Percentiles rank a stretch among this genome's conserved stretches.
Conservation (phyloP, 192 early-diverging fungal genomes). For the Rhizophagus sp. region DNA sequence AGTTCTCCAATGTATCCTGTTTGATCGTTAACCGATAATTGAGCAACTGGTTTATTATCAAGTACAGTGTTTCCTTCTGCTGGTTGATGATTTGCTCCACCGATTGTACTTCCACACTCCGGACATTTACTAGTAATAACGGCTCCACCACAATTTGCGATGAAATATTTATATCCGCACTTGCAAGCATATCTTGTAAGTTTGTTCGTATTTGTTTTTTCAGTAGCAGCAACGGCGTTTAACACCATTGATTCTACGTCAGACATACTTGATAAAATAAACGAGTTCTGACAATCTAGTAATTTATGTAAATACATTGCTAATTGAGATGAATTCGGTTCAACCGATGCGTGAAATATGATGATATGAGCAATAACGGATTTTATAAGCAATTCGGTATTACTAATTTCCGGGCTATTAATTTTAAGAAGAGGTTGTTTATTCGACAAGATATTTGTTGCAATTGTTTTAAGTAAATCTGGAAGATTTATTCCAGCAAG, state of each 20-base stretch:
- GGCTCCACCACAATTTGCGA: constrained; percentile 24
- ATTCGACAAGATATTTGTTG: constrained; percentile 1
- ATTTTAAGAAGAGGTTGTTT: constrained; percentile 11
- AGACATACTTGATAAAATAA: constrained; percentile 14
- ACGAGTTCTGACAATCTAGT: neutral
- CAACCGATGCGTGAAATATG: constrained; percentile 17
- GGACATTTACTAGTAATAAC: neutral
- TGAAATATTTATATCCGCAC: constrained; percentile 28
- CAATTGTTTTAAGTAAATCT: neutral
- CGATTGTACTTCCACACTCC: constrained; percentile 2
- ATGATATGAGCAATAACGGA: constrained; percentile 26
- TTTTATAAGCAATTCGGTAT: constrained; percentile 24
- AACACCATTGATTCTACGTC: constrained; percentile 18
- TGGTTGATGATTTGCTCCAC: neutral
- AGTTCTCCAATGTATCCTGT: constrained; percentile 20
- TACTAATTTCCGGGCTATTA: neutral
- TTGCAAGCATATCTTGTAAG: neutral
- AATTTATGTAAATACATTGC: constrained; percentile 20
- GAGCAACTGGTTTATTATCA: neutral
- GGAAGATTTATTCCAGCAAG: neutral
- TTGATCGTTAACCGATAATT: neutral
- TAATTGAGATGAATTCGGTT: constrained; percentile 14
- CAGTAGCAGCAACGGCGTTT: neutral
- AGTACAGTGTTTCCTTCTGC: constrained; percentile 1
- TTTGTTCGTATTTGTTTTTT: neutral